Base-by-base conservation (phyloP, 2,329 filamentous ascomycete genomes). In the Scytalidium lignicola region DNA sequence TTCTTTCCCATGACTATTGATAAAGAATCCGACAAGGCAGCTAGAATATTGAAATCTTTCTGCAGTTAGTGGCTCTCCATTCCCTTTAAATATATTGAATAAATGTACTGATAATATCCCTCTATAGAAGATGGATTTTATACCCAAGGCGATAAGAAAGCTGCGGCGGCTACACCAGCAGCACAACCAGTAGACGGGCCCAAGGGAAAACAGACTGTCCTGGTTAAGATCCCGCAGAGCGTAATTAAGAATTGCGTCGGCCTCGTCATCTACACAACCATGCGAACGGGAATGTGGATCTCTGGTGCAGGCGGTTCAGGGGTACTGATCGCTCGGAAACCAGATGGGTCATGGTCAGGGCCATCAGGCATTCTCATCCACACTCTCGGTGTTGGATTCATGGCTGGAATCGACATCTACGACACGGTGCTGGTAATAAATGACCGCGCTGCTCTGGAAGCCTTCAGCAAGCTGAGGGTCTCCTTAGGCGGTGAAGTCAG, bases 351-450 rank as follows among this genome's bases (percentile, higher is more conserved):
- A 55, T 96, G 91, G 91, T 93, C 89, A 55, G 88, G 90, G 8
- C 92, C 92, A 0, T 95, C 89, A 0, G 91, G 88, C 43, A 90
- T 97, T 56, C 80, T 96, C 72, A 77, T 96, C 43, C 92, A 97
- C 64, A 96, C 92, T 0, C 82, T 89, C 1, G 90, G 87, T 1
- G 76, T 96, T 28, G 92, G 90, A 29, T 96, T 97, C 63, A 79
- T 96, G 47, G 85, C 91, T 5, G 92, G 91, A 2, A 86, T 96
- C 39, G 92, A 97, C 64, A 90, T 96, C 26, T 97, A 96, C 73
- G 92, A 97, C 66, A 96, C 91, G 62, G 87, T 97, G 13, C 79
- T 96, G 8, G 87, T 96, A 29, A 91, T 96, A 64, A 96, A 95
- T 70, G 90, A 87, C 41, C 82, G 88, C 42, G 79, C 88, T 49